Evolutionary conservation across 2,329 filamentous ascomycete species (phyloP).

Genomic region (Leptographium lundbergii): DNA sequence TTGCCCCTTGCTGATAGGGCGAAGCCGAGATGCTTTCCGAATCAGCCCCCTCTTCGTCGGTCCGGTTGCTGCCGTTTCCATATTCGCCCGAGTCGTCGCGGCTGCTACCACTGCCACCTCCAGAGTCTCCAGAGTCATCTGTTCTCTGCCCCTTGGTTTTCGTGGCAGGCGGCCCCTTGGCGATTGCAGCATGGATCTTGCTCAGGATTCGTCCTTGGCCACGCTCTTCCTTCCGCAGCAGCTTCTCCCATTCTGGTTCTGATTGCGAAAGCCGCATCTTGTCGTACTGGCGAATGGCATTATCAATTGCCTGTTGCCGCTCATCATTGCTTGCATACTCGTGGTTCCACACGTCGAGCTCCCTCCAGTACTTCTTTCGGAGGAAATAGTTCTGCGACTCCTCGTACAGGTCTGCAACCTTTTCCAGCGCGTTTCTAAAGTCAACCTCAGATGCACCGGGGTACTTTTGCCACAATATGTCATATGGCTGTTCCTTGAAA

Average conservation of each 20-base stretch:
- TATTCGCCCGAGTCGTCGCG: slow-evolving; percentile 26
- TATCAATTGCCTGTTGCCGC: slow-evolving; percentile 47
- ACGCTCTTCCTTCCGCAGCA: slow-evolving; percentile 45
- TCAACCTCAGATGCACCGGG: slow-evolving; percentile 36
- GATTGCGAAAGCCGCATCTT: slow-evolving; percentile 41
- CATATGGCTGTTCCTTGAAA: slow-evolving; percentile 35
- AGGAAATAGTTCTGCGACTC: slow-evolving; percentile 40
- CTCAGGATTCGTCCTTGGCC: slow-evolving; percentile 49
- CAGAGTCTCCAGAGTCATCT: slow-evolving; percentile 29
- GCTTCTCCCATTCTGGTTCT: slow-evolving; percentile 47
- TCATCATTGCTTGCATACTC: slow-evolving; percentile 40
- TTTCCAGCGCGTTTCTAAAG: slow-evolving; percentile 40
- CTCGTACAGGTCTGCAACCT: slow-evolving; percentile 41
- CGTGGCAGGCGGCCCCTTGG: slow-evolving; percentile 33
- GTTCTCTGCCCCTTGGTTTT: slow-evolving; percentile 38
- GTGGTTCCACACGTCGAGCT: slow-evolving; percentile 52
- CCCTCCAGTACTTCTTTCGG: slow-evolving; percentile 46
- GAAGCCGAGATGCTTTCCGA: slow-evolving; percentile 4
- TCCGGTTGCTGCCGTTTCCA: slow-evolving; percentile 5
- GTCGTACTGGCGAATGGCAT: slow-evolving; percentile 47
- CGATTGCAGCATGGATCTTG: slow-evolving; percentile 46
- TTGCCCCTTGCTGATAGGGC: slow-evolving; percentile 25
- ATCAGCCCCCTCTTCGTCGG: slow-evolving; percentile 16
- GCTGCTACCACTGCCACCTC: slow-evolving; percentile 20
- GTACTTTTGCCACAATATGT: slow-evolving; percentile 38